phyloP scores from a whole-genome alignment of 2,329 filamentous ascomycete genomes.

The Alternaria sp. region DNA sequence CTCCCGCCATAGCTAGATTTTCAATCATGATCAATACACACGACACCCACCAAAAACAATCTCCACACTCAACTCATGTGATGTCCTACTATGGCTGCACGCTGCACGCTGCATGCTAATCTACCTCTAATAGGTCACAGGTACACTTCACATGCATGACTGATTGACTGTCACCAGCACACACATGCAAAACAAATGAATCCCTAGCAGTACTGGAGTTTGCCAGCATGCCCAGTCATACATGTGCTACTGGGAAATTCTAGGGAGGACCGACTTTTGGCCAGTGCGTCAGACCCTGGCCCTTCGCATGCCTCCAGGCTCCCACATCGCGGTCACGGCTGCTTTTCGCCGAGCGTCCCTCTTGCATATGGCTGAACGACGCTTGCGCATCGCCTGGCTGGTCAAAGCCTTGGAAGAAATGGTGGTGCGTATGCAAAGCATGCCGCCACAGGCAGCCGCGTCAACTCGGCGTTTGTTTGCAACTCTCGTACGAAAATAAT shows the following conservation, averaged over 20 bases:
- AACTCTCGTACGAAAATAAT: slow-evolving; percentile 4
- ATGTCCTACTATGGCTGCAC: slow-evolving; percentile 24
- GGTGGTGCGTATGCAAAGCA: slow-evolving; percentile 8
- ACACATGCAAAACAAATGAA: not conserved
- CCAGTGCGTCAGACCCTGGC: slow-evolving; percentile 26
- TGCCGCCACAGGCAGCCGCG: slow-evolving; percentile 16
- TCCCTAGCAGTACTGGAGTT: slow-evolving; percentile 3
- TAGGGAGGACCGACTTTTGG: slow-evolving; percentile 32
- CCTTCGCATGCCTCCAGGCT: slow-evolving; percentile 14
- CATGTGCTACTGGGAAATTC: slow-evolving; percentile 9
- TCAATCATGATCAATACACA: slow-evolving; percentile 28
- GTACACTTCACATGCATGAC: slow-evolving; percentile 13
- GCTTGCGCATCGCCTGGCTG: slow-evolving; percentile 27
- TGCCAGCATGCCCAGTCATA: slow-evolving; percentile 16
- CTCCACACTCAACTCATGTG: slow-evolving; percentile 28
- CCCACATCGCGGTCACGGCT: slow-evolving; percentile 16
- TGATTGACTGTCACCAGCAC: slow-evolving; percentile 6
- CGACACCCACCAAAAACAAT: slow-evolving; percentile 21
- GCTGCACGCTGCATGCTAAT: slow-evolving; percentile 30
- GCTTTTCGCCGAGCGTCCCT: slow-evolving; percentile 11
- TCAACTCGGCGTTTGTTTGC: slow-evolving; percentile 13
- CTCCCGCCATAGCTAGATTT: slow-evolving; percentile 39
- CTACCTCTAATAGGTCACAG: slow-evolving; percentile 21
- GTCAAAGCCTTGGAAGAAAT: slow-evolving; percentile 20
- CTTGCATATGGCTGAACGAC: slow-evolving; percentile 23